A percentile compares a stretch with the other conserved stretches of the same genome.
These are phyloP conservation scores for Pythium myriotylum DNA, from an alignment of 352 stramenopile species.

Conservation along the genomic window DNA sequence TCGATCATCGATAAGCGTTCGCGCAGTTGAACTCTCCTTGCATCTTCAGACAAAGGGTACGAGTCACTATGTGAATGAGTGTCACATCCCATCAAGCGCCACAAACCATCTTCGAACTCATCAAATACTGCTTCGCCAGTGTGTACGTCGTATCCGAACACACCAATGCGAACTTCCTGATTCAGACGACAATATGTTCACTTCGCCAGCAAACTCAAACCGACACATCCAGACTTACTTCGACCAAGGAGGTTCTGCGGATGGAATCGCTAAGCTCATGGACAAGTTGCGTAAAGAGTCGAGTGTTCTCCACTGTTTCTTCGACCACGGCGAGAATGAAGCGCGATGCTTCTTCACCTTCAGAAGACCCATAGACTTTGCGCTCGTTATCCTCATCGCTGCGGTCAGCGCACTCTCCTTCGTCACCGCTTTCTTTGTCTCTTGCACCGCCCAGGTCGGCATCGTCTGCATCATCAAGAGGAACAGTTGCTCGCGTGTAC, in stretches of 20 bases:
- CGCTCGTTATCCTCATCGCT: not conserved
- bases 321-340: constrained; percentile 51
- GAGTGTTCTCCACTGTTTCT: constrained; percentile 34
- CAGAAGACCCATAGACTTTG: not conserved
- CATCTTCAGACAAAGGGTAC: constrained; percentile 22
- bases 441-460: constrained; percentile 1
- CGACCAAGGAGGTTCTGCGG: not conserved
- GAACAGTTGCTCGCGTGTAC: constrained; percentile 53
- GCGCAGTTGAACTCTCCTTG: constrained; percentile 29
- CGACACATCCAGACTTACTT: constrained; percentile 1
- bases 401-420: not conserved
- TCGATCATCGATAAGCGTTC: constrained; percentile 32
- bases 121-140: constrained; percentile 45
- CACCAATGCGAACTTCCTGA: constrained; percentile 11
- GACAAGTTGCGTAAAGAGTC: constrained; percentile 38
- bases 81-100: not conserved
- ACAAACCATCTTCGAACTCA: constrained; percentile 50
- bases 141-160: constrained; percentile 43
- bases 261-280: constrained; percentile 19
- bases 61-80: not conserved
- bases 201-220: too few relatives aligned
- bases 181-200: too few relatives aligned
- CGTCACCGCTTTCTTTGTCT: not conserved
- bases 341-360: not conserved
- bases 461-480: constrained; percentile 20